phyloP scores from a whole-genome alignment of 352 stramenopile species.

The Phytophthora sojae region DNA sequence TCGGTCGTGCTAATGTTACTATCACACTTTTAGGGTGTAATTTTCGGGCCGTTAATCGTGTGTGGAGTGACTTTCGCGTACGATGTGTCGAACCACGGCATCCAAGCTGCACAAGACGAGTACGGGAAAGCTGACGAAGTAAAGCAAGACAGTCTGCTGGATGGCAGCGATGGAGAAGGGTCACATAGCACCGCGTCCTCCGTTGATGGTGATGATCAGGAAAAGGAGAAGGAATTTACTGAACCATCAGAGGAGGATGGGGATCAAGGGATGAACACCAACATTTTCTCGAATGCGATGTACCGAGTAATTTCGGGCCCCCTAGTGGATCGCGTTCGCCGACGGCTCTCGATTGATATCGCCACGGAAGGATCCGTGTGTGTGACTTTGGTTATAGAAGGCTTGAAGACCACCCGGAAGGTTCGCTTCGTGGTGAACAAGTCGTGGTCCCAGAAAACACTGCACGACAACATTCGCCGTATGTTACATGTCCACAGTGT shows the following conservation, averaged over 20 bases:
- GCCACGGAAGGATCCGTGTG: constrained; percentile 76
- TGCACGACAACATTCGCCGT: constrained; percentile 71
- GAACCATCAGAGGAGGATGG: constrained; percentile 26
- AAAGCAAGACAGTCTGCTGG: constrained; percentile 34
- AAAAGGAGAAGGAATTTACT: constrained; percentile 26
- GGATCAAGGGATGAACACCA: constrained; percentile 47
- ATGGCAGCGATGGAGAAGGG: constrained; percentile 66
- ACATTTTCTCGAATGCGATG: constrained; percentile 86
- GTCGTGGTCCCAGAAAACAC: constrained; percentile 57
- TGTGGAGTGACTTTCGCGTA: constrained; percentile 88
- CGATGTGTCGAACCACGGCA: constrained; percentile 88
- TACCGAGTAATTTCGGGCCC: constrained; percentile 84
- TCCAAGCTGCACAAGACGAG: constrained; percentile 85
- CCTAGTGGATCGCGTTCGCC: constrained; percentile 78
- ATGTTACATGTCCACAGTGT: constrained; percentile 79
- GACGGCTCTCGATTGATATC: constrained; percentile 83
- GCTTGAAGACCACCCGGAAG: constrained; percentile 60
- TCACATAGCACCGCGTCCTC: constrained; percentile 53
- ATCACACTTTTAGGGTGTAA: constrained; percentile 61
- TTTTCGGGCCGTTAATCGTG: constrained; percentile 85
- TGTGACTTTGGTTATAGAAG: constrained; percentile 75
- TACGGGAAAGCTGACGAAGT: constrained; percentile 52
- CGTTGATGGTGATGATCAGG: constrained; percentile 39
- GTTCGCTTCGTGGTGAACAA: constrained; percentile 84
- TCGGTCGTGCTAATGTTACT: constrained; percentile 2